Conservation (phyloP, 164 flowering plant genomes). For the Piper betle region DNA sequence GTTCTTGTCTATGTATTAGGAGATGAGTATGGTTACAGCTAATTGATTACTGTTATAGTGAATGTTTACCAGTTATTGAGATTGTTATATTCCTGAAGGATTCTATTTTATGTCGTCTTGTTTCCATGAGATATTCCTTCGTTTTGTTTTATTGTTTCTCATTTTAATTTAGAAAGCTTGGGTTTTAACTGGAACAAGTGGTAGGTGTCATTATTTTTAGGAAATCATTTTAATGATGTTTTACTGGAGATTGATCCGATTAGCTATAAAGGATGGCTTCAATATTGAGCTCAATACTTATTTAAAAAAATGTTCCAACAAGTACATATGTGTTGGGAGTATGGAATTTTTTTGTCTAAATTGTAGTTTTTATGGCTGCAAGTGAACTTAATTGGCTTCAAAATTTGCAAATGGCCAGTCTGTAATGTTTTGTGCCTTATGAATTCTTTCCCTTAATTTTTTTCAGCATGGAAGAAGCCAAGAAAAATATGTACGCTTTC, state of each 20-base stretch:
- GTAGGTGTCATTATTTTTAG: neutral
- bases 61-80: neutral
- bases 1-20: too few species aligned
- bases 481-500: conserved; percentile 98
- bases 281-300: too few species aligned
- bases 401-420: neutral
- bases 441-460: neutral
- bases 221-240: neutral
- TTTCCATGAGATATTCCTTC: neutral
- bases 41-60: too few species aligned
- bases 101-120: neutral
- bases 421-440: too few species aligned
- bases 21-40: too few species aligned
- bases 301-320: too few species aligned
- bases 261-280: too few species aligned
- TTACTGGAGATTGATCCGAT: neutral
- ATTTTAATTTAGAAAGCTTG: neutral
- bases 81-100: too few species aligned
- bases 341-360: too few species aligned
- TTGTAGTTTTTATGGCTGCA: too few species aligned
- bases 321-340: too few species aligned
- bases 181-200: neutral
- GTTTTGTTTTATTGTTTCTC: too few species aligned
- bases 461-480: conserved; percentile 97
- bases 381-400: neutral